phyloP scores from a whole-genome alignment of 1,284 basidiomycete species.

The Apiotrichum sp. region DNA sequence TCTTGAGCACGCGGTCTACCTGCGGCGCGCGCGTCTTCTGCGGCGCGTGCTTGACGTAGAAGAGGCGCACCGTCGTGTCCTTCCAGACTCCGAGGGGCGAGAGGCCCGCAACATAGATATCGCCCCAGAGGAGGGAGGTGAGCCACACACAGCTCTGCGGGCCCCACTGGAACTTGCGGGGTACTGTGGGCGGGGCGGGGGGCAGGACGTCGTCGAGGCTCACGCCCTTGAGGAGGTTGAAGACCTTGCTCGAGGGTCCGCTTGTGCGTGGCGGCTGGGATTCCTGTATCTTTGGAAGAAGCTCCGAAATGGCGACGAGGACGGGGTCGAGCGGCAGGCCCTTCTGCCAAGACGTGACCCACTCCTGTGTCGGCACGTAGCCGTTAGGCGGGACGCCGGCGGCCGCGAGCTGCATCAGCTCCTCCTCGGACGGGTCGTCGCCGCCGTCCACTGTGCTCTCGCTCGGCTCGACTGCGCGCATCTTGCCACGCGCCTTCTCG shows the following conservation, averaged over 20 bases:
- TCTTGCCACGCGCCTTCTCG: constrained; percentile 83
- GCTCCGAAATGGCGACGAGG: constrained; percentile 74
- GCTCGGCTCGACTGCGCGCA: constrained; percentile 56
- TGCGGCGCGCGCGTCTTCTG: constrained; percentile 31
- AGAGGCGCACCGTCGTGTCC: constrained; percentile 74
- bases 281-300: constrained; percentile 77
- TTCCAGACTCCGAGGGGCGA: constrained; percentile 79
- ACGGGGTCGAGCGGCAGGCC: constrained; percentile 69
- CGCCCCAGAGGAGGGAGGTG: constrained; percentile 84
- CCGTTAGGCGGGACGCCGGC: constrained; percentile 73
- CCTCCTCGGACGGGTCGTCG: constrained; percentile 51
- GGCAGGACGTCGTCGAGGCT: constrained; percentile 71
- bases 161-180: constrained; percentile 82
- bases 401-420: constrained; percentile 59
- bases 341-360: constrained; percentile 58
- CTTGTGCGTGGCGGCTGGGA: constrained; percentile 55
- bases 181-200: constrained; percentile 56
- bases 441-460: constrained; percentile 9
- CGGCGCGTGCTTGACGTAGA: constrained; percentile 74
- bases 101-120: constrained; percentile 83
- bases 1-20: constrained; percentile 42
- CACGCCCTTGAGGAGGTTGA: constrained; percentile 56
- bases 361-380: constrained; percentile 88
- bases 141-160: constrained; percentile 83
- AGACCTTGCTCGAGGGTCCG: constrained; percentile 50